Evolutionary conservation across 176 grass and related monocot species (phyloP), one percentile per base, ranked within the genome.

Genomic region (Carex scoparia): DNA sequence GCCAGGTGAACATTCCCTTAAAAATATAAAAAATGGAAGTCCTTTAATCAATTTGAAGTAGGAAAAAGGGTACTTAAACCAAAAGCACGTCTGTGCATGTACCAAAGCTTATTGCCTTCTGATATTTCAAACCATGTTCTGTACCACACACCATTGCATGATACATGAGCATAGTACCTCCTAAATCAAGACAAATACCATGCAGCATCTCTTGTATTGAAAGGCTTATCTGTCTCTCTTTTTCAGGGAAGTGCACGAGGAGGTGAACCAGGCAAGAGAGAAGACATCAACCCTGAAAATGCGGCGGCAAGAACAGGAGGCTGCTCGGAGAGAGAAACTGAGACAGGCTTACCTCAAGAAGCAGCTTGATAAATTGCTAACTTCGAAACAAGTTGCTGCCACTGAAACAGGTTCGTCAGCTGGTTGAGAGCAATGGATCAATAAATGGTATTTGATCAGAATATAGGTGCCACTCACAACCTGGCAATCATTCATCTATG

Each of bases 311-410:
- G 96, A 98, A 40, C 93, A 94, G 81, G 93, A 95, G 80, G 85
- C 61, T 79, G 87, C 93, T 60, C 88, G 96, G 66, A 87, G 93
- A 85, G 93, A 95, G 85, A 98, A 94, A 94, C 86, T 98, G 5
- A 91, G 71, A 85, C 96, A 98, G 61, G 93, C 93, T 74, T 98
- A 95, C 75, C 90, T 98, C 40, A 98, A 93, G 86, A 95, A 95
- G 90, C 96, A 92, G 55, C 78, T 98, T 35, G 85, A 98, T 33
- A 95, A 98, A 67, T 79, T 94, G 81, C 81, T 90, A 64, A 74
- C 93, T 59, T 86, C 87, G 72, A 98, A 95, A 79, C 93, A 94
- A 85, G 83, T 84, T 30, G 84, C 89, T 87, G 61, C 90, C 16
- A 53, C 73, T 32, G 85, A 49, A 60, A 79, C 73, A 61, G 65